Conservation (phyloP, 164 flowering plant genomes). For the Vitis vinifera region ASM3070453v1 NC_081820.1:18759501-18760000, state of each 20-base stretch:
- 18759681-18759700: background rate
- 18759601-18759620: constrained; percentile 98
- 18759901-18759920: too few relatives aligned
- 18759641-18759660: constrained; percentile 94
- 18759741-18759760: constrained; percentile 93
- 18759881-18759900: too few relatives aligned
- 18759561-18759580: background rate
- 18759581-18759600: constrained; percentile 89
- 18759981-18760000: constrained; percentile 94
- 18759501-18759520: too few relatives aligned
- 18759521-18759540: too few relatives aligned
- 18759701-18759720: background rate
- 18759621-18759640: constrained; percentile 86
- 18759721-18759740: background rate
- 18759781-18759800: constrained; percentile 96
- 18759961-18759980: constrained; percentile 69
- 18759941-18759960: constrained; percentile 81
- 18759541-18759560: background rate
- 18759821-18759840: constrained; percentile 92
- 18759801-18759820: constrained; percentile 79
- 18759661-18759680: constrained; percentile 46
- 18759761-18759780: constrained; percentile 96
- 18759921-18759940: background rate
- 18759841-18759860: constrained; percentile 59
- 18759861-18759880: too few relatives aligned